A percentile compares a stretch with the other conserved stretches of the same genome.
Evolutionary conservation across 768 basidiomycete genomes (phyloP).

Genomic region (Naganishia kalamii): DNA sequence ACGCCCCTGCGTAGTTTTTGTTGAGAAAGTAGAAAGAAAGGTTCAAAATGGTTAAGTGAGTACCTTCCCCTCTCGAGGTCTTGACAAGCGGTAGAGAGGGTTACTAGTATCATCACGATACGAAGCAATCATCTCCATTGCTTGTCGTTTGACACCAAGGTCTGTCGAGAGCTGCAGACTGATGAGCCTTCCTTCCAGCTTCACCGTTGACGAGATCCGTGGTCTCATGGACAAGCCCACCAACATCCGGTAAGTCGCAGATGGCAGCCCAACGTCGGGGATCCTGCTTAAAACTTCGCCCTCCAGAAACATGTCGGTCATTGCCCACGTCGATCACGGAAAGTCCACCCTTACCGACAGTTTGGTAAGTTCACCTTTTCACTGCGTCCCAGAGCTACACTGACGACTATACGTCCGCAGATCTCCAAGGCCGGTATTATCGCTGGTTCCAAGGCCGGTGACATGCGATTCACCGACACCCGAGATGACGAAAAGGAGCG

Average conservation of each 20-base stretch:
- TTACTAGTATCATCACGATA: not conserved
- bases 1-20: constrained; percentile 2
- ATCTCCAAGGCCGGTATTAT: constrained; percentile 97
- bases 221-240: constrained; percentile 39
- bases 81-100: not conserved
- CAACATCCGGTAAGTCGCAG: constrained; percentile 20
- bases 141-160: not conserved
- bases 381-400: not conserved
- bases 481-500: constrained; percentile 98
- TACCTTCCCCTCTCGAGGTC: not conserved
- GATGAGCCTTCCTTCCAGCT: constrained; percentile 25
- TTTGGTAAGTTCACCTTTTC: constrained; percentile 54
- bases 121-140: not conserved
- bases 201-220: constrained; percentile 48
- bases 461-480: constrained; percentile 94
- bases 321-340: constrained; percentile 86
- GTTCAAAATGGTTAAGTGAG: constrained; percentile 25
- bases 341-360: constrained; percentile 99
- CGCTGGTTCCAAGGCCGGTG: constrained; percentile 86
- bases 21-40: constrained; percentile 12
- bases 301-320: constrained; percentile 50
- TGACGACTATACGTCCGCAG: not conserved
- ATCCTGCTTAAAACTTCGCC: not conserved
- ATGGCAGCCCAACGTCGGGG: not conserved
- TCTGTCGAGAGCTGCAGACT: not conserved